A percentile compares a stretch with the other conserved stretches of the same genome.
These are phyloP conservation scores for Mortierella sp. DNA, from an alignment of 371 early-diverging fungal species.

Conservation along the genomic window DNA sequence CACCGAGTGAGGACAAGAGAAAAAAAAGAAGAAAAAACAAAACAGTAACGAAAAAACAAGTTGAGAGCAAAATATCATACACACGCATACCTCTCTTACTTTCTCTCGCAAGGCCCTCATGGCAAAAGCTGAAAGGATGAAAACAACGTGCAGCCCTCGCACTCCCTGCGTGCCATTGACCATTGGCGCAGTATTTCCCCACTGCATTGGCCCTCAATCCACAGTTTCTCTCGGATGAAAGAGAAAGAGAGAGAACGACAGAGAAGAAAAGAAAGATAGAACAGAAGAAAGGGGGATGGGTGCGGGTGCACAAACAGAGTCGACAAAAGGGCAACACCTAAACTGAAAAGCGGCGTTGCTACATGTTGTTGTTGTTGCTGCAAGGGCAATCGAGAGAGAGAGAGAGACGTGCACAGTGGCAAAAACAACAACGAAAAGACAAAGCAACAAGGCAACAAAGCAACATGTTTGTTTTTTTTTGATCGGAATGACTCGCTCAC, in stretches of 20 bases:
- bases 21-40: background rate
- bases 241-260: background rate
- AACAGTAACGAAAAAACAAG: background rate
- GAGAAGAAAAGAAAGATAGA: background rate
- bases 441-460: background rate
- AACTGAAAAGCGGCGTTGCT: background rate
- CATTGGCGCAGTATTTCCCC: slow-evolving; percentile 13
- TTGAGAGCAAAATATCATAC: background rate
- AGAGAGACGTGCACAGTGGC: background rate
- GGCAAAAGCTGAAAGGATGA: background rate
- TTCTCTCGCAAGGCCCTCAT: background rate
- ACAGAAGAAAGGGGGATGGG: background rate
- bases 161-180: background rate
- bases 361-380: background rate
- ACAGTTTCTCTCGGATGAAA: background rate
- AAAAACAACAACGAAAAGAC: background rate
- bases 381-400: background rate
- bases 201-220: background rate
- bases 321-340: background rate
- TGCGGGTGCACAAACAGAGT: slow-evolving; percentile 5
- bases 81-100: background rate
- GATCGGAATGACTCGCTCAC: background rate
- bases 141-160: background rate
- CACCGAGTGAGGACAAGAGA: background rate
- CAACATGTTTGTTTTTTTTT: background rate